phyloP scores from a whole-genome alignment of 202 grass and related monocot genomes.

The Schoenoplectus triqueter region DNA sequence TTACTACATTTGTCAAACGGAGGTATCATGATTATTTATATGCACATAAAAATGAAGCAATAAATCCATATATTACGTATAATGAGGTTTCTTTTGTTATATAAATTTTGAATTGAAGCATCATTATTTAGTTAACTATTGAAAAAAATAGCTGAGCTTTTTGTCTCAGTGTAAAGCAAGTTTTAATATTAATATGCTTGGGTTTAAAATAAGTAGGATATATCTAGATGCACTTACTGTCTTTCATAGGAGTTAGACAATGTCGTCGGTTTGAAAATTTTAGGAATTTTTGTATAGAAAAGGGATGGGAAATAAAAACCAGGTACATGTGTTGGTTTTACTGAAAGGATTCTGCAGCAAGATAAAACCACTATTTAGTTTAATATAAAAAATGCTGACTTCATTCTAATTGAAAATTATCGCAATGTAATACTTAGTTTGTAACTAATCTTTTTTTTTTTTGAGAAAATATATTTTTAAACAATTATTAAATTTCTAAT shows the following conservation, averaged over 20 bases:
- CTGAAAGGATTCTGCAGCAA: not conserved
- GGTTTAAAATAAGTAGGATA: not conserved
- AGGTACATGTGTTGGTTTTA: not conserved
- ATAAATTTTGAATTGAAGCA: too few species aligned
- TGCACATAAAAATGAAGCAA: not conserved
- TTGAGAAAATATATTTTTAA: not conserved
- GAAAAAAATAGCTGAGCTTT: not conserved
- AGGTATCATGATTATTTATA: not conserved
- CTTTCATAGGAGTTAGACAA: not conserved
- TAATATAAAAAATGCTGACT: not conserved
- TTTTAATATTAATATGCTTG: not conserved
- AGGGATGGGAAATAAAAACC: not conserved
- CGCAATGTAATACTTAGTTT: not conserved
- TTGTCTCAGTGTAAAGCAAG: not conserved
- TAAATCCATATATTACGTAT: not conserved
- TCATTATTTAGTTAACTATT: constrained; percentile 5
- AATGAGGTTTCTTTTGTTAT: too few species aligned
- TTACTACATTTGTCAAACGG: too few species aligned
- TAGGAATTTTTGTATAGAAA: not conserved
- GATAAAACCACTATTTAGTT: not conserved
- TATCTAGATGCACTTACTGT: not conserved
- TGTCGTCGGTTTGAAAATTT: not conserved
- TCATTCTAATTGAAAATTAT: not conserved
- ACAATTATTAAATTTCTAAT: not conserved
- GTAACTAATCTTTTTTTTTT: not conserved